phyloP scores from a whole-genome alignment of 2,329 filamentous ascomycete genomes.

The Graphilbum ipis-grandicollis region DNA sequence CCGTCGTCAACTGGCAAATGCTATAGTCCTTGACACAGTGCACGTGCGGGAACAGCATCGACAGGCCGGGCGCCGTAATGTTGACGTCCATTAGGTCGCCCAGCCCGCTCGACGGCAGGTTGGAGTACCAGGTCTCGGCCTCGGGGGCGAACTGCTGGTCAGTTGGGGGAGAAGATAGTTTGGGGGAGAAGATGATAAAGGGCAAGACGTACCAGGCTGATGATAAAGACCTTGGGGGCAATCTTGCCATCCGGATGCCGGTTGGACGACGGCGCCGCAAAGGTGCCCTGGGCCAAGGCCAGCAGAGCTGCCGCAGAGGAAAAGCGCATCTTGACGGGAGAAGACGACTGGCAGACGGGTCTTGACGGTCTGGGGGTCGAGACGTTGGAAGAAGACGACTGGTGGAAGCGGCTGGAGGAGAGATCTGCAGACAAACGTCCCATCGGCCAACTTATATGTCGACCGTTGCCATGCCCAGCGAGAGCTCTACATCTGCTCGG shows the following conservation, averaged over 20 bases:
- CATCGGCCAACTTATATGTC: no score
- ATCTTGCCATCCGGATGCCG: conserved; percentile 19
- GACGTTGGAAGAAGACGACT: no score
- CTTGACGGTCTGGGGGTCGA: no score
- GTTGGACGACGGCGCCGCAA: no score
- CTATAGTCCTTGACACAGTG: conserved; percentile 43
- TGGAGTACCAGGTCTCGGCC: conserved; percentile 42
- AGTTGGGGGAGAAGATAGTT: background rate
- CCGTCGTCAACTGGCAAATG: conserved; percentile 52
- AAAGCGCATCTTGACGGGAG: conserved; percentile 8
- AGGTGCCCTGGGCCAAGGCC: conserved; percentile 1
- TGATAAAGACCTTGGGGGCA: conserved; percentile 42
- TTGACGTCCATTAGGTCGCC: conserved; percentile 39
- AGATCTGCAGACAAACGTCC: no score
- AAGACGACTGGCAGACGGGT: no score
- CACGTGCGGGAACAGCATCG: conserved; percentile 44
- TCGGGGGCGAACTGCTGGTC: conserved; percentile 39
- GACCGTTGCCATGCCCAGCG: no score
- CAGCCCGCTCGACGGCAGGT: conserved; percentile 24
- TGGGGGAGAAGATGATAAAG: background rate
- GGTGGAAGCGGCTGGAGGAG: no score
- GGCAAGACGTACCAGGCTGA: conserved; percentile 34
- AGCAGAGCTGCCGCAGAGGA: conserved; percentile 4
- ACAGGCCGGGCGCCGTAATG: conserved; percentile 43
- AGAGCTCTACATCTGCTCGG: no score